These are phyloP conservation scores for Lonicera japonica DNA, from an alignment of 129 eudicot species.

Conservation along the genomic window DNA sequence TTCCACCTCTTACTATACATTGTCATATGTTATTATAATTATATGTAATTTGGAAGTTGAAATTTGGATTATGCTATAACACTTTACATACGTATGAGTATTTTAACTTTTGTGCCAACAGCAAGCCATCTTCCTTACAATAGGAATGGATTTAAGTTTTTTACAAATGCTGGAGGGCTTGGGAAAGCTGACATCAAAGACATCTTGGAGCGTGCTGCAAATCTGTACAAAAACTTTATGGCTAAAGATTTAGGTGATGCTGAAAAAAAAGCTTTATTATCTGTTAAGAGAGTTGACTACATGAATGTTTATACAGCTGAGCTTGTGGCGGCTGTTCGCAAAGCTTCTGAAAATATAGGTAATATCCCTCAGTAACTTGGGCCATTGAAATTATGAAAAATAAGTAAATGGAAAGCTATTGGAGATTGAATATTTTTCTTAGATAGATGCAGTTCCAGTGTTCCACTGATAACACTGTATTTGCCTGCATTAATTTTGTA, in stretches of 20 bases:
- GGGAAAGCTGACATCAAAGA: slow-evolving; percentile 96
- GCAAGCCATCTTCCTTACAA: slow-evolving; percentile 99
- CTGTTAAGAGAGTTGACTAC: slow-evolving; percentile 69
- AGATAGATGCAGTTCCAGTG: neutral
- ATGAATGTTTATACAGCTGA: slow-evolving; percentile 76
- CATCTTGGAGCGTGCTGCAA: slow-evolving; percentile 82
- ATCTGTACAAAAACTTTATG: slow-evolving; percentile 51
- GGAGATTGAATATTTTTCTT: neutral
- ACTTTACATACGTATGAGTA: neutral
- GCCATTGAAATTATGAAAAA: neutral
- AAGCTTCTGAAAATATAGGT: slow-evolving; percentile 91
- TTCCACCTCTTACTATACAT: no score
- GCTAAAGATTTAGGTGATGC: slow-evolving; percentile 45
- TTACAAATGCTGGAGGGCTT: slow-evolving; percentile 89
- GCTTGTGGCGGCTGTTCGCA: slow-evolving; percentile 90
- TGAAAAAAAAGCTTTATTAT: slow-evolving; percentile 40
- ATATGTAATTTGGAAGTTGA: neutral
- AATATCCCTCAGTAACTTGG: neutral
- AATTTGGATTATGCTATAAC: neutral
- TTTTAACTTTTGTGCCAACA: slow-evolving; percentile 29
- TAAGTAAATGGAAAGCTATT: neutral
- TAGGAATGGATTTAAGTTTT: slow-evolving; percentile 93
- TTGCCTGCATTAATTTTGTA: neutral
- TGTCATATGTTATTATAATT: no score
- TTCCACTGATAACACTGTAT: neutral